phyloP scores from a whole-genome alignment of 2,329 filamentous ascomycete species.

The Fusarium ambrosium region DNA sequence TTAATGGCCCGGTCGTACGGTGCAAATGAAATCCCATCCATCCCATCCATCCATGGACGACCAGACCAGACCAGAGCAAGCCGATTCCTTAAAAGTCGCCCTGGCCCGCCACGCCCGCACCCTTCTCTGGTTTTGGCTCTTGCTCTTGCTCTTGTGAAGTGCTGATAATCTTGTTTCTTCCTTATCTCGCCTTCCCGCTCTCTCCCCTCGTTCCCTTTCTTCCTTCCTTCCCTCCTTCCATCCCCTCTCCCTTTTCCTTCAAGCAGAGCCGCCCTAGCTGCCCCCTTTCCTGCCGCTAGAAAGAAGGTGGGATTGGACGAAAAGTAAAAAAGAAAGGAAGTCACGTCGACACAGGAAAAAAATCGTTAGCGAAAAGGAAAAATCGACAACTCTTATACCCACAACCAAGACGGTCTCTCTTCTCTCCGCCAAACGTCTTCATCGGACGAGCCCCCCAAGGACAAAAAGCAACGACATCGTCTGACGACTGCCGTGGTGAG shows the following conservation, averaged over 20 bases:
- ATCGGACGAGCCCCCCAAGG: constrained; percentile 36
- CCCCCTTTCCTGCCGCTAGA: constrained; percentile 3
- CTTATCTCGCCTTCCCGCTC: constrained; percentile 30
- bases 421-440: constrained; percentile 31
- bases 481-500: constrained; percentile 40
- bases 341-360: constrained; percentile 14
- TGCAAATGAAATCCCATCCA: constrained; percentile 44
- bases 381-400: constrained; percentile 30
- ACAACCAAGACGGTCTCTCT: constrained; percentile 20
- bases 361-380: constrained; percentile 25
- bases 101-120: constrained; percentile 39
- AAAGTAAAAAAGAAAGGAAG: constrained; percentile 29
- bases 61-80: neutral
- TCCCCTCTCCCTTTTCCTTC: constrained; percentile 12
- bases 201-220: constrained; percentile 11
- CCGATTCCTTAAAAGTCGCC: constrained; percentile 41
- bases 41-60: constrained; percentile 18
- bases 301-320: constrained; percentile 25
- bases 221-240: constrained; percentile 1
- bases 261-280: constrained; percentile 3
- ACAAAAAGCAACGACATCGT: constrained; percentile 45
- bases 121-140: constrained; percentile 35
- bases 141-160: constrained; percentile 33
- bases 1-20: constrained; percentile 45
- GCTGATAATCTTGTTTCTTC: constrained; percentile 39